Conservation (phyloP, 345 rosid species). For the Sapria himalayana region DNA sequence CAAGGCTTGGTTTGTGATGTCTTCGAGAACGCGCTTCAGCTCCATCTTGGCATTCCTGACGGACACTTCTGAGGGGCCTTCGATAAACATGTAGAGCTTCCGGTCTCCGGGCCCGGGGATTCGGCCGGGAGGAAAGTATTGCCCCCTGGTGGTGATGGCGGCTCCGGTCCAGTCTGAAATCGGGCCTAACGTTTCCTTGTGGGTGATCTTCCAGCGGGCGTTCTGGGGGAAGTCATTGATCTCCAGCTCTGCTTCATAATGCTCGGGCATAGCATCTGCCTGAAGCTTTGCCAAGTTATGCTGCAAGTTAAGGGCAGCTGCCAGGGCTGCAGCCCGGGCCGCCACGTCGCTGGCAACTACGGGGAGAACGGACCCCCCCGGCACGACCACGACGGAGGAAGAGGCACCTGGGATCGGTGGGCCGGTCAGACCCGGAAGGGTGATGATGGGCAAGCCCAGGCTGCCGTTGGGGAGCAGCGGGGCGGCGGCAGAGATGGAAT, state of each 20-base stretch:
- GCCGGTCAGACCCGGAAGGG: constrained; percentile 20
- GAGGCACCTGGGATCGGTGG: constrained; percentile 21
- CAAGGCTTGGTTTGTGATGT: constrained; percentile 56
- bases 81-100: constrained; percentile 79
- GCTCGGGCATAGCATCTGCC: constrained; percentile 94
- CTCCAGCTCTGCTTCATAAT: constrained; percentile 89
- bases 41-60: constrained; percentile 81
- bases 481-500: constrained; percentile 15
- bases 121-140: constrained; percentile 53
- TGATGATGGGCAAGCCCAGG: constrained; percentile 18
- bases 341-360: constrained; percentile 36
- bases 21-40: constrained; percentile 75
- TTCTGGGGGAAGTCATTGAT: constrained; percentile 92
- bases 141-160: constrained; percentile 88
- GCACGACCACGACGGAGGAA: constrained; percentile 11
- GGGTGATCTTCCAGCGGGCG: constrained; percentile 97
- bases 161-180: constrained; percentile 91
- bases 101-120: constrained; percentile 57
- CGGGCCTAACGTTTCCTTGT: constrained; percentile 97
- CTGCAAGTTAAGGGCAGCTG: constrained; percentile 74
- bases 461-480: constrained; percentile 27
- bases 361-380: constrained; percentile 23
- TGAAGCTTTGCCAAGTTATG: constrained; percentile 87
- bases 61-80: constrained; percentile 74
- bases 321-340: constrained; percentile 75